These are phyloP conservation scores for Arthrobotrys entomopaga DNA, from an alignment of 2,329 filamentous ascomycete genomes.

Conservation along the genomic window DNA sequence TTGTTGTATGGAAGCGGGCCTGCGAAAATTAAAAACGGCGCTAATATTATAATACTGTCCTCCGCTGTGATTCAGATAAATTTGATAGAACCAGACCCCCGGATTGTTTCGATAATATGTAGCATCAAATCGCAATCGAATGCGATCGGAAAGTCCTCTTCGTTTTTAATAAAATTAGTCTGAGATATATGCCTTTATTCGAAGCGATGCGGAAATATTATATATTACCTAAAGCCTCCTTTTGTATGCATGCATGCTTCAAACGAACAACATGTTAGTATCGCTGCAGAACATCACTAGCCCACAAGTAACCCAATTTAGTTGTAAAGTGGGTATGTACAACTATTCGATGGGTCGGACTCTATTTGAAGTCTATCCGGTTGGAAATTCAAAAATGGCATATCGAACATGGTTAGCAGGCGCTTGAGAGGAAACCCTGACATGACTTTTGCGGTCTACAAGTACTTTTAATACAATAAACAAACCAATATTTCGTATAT, in stretches of 20 bases:
- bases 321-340: too few species aligned
- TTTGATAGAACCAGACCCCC: constrained; percentile 29
- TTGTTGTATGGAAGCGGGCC: constrained; percentile 3
- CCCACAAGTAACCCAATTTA: too few species aligned
- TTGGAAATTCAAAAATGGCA: too few species aligned
- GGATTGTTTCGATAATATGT: neutral
- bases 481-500: too few species aligned
- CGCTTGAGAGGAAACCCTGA: too few species aligned
- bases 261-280: neutral
- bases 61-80: constrained; percentile 55
- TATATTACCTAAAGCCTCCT: neutral
- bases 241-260: constrained; percentile 1
- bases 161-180: too few species aligned
- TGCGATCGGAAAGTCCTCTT: constrained; percentile 16
- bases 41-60: constrained; percentile 43
- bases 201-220: neutral
- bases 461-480: too few species aligned
- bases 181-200: constrained; percentile 1
- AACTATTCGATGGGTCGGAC: too few species aligned
- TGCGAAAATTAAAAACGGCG: constrained; percentile 15
- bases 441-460: too few species aligned
- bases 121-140: constrained; percentile 4
- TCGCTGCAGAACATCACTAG: neutral
- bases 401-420: too few species aligned
- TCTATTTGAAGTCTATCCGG: too few species aligned